Percentiles rank a stretch among this genome's conserved stretches.
phyloP scores from a whole-genome alignment of 306 rosid species.

The peach (Prunus persica) region Prunus_persica_NCBIv2 NC_034013.1:17979001-17979500 shows the following conservation, averaged over 20 bases:
- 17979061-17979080: too few relatives aligned
- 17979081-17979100: too few relatives aligned
- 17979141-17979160: not conserved
- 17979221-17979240: not conserved
- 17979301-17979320: slow-evolving; percentile 35
- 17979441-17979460: slow-evolving; percentile 39
- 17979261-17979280: slow-evolving; percentile 42
- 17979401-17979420: slow-evolving; percentile 96
- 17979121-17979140: not conserved
- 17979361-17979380: slow-evolving; percentile 30
- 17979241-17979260: slow-evolving; percentile 34
- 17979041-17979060: too few relatives aligned
- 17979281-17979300: slow-evolving; percentile 59
- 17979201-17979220: not conserved
- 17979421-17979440: slow-evolving; percentile 71
- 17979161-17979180: too few relatives aligned
- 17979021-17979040: too few relatives aligned
- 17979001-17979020: too few relatives aligned
- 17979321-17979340: slow-evolving; percentile 59
- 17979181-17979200: not conserved
- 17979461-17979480: not conserved
- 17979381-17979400: slow-evolving; percentile 31
- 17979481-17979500: not conserved
- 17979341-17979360: slow-evolving; percentile 87
- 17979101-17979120: too few relatives aligned